Base-by-base conservation (phyloP, 805 yeast genomes). In the Kodamaea sagamina region DNA sequence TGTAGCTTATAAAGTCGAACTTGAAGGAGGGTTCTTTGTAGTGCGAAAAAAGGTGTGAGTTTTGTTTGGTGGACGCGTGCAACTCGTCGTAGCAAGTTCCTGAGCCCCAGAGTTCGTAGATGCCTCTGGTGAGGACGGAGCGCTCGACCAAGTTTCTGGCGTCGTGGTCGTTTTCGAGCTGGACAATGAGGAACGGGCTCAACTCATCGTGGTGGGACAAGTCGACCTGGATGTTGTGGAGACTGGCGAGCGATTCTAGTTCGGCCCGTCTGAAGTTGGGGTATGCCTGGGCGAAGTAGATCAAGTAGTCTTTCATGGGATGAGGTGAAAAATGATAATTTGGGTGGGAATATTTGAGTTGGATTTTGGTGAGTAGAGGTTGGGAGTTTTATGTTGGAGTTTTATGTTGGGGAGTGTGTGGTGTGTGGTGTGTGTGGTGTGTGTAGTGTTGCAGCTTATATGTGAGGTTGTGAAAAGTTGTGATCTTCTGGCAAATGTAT, bases 201-300 rank as follows among this genome's bases (percentile, higher is more conserved):
- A 67, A 63, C 32, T 75, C 82, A 43, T 71, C 69, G 58, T 88
- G 88, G 5, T 58, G 56, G 11, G 79, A 62, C 39, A 89, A 66
- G 58, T 88, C 90, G 6, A 86, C 68, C 9, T 63, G 41, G 2
- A 93, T 66, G 12, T 65, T 65, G 49, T 77, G 65, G 41, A 86
- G 62, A 25, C 79, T 81, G 0, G 97, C 97, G 35, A 93, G 65
- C 0, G 97, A 84, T 53, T 85, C 89, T 26, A 93, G 65, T 64
- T 92, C 99, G 0, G 96, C 87, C 27, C 65, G 65, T 38, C 98
- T 73, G 63, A 92, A 92, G 46, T 78, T 75, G 39, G 84, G 81
- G 57, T 89, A 89, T 32, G 83, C 77, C 63, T 90, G 97, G 3
- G 96, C 96, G 58, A 93, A 74, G 57, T 84, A 81, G n/a, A 93